Percentiles rank a stretch among this genome's conserved stretches.
Evolutionary conservation across 805 yeast genomes (phyloP).

Genomic region (Teunomyces cretensis): DNA sequence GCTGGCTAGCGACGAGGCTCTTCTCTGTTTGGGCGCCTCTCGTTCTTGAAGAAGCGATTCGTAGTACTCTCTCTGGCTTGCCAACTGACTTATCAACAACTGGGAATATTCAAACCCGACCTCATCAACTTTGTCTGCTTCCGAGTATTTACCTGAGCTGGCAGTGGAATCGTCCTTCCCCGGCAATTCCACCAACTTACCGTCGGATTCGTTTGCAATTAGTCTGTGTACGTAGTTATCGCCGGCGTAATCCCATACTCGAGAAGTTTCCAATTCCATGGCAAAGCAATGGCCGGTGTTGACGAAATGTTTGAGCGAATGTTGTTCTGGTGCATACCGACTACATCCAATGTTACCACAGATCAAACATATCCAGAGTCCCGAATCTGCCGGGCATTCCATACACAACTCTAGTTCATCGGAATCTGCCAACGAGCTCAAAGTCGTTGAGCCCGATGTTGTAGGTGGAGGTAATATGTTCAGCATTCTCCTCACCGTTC

Average conservation of each 20-base stretch:
- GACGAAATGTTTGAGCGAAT: conserved; percentile 80
- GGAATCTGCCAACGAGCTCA: not conserved
- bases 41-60: conserved; percentile 45
- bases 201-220: conserved; percentile 82
- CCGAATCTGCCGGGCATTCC: conserved; percentile 56
- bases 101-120: conserved; percentile 79
- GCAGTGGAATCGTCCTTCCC: conserved; percentile 24
- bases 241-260: conserved; percentile 95
- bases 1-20: conserved; percentile 16
- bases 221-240: conserved; percentile 87
- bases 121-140: conserved; percentile 47
- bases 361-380: conserved; percentile 84
- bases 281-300: conserved; percentile 84
- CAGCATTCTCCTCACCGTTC: conserved; percentile 33
- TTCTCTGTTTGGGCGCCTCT: conserved; percentile 17
- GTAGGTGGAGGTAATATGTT: conserved; percentile 6
- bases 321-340: conserved; percentile 74
- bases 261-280: conserved; percentile 78
- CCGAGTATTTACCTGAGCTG: conserved; percentile 7
- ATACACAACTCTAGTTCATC: conserved; percentile 42
- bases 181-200: conserved; percentile 79
- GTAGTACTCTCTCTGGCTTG: conserved; percentile 81
- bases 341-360: conserved; percentile 96
- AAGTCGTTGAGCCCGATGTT: not conserved
- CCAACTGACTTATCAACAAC: conserved; percentile 73